Evolutionary conservation across 2,329 filamentous ascomycete species (phyloP), one percentile per base, ranked within the genome.

Genomic region (Aureobasidium vineae): DNA sequence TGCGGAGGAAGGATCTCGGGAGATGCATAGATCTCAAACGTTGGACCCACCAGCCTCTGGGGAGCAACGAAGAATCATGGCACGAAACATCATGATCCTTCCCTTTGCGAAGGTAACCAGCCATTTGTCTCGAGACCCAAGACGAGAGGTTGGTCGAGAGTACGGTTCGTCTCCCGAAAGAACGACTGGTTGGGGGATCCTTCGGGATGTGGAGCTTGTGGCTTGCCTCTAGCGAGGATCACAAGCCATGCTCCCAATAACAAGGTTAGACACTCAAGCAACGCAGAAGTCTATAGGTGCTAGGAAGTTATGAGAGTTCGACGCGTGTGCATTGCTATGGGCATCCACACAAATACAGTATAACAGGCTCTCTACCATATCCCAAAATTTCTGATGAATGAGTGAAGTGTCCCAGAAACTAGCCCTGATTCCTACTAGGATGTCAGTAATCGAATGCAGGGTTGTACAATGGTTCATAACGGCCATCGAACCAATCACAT

Each of bases 161-260:
- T 15, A 57, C 36, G 33, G 36, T 19, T 16, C 5, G 26, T 7
- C 16, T 43, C 5, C 49, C 57, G 41, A 16, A 49, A 36, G 41
- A 31, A 61, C 31, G 56, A 61, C 57, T 61, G 57, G 57, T 49
- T 19, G 57, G 43, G 57, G 45, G 28, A 41, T 33, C 16, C 33
- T 50, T 52, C 43, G 59, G 59, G 45, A 52, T 63, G 31, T 63
- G 59, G 59, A 63, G 59, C 45, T 16, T 41, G 45, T 63, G 59
- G 59, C 59, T 52, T 52, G 19, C 1, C 15, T 21, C 19, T 41
- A 50, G 45, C 33, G 59, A 63, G 36, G 40, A 40, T 50, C 59
- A 13, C 45, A 38, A 52, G 33, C 23, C 59, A 31, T 50, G 59
- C 21, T 7, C 38, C 26, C 23, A 56, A 41, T 16, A 23, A 45